Percentiles rank a stretch among this genome's conserved stretches.
phyloP scores from a whole-genome alignment of 208 protist genomes.

The Wallacemonas rigidus region DNA sequence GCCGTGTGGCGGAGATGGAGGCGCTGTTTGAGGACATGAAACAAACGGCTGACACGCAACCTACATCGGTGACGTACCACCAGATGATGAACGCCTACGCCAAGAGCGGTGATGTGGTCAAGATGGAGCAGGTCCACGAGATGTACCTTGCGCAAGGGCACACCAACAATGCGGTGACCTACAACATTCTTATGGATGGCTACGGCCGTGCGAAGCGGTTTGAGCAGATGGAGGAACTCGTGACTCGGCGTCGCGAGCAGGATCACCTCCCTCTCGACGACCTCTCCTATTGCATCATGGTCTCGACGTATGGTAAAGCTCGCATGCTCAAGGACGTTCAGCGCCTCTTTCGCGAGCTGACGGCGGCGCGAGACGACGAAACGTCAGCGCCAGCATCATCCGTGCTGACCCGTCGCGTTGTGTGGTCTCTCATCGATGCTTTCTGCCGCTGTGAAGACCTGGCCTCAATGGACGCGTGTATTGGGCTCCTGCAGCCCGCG shows the following conservation, averaged over 20 bases:
- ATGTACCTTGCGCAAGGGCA: constrained; percentile 69
- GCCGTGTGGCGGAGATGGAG: constrained; percentile 87
- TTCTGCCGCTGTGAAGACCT: constrained; percentile 78
- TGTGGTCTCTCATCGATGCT: constrained; percentile 80
- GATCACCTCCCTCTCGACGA: constrained; percentile 73
- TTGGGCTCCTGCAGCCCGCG: constrained; percentile 37
- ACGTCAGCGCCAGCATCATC: background rate
- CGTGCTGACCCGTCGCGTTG: constrained; percentile 57
- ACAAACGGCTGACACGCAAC: constrained; percentile 69
- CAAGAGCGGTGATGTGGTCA: constrained; percentile 80
- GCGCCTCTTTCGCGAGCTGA: constrained; percentile 59
- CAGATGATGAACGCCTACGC: constrained; percentile 89
- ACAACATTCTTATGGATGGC: constrained; percentile 87
- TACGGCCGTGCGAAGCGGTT: constrained; percentile 72
- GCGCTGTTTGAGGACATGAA: constrained; percentile 89
- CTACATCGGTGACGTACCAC: constrained; percentile 89
- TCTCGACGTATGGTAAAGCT: constrained; percentile 68
- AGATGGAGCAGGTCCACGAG: constrained; percentile 81
- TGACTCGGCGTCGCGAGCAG: constrained; percentile 42
- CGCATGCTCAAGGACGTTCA: constrained; percentile 68
- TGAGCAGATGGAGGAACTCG: constrained; percentile 77
- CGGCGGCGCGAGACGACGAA: background rate
- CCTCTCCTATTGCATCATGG: constrained; percentile 80
- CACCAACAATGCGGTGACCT: constrained; percentile 79
- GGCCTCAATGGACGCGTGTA: constrained; percentile 56